A percentile compares a stretch with the other conserved stretches of the same genome.
phyloP scores from a whole-genome alignment of 768 basidiomycete species.

The Cystofilobasidium ferigula region DNA sequence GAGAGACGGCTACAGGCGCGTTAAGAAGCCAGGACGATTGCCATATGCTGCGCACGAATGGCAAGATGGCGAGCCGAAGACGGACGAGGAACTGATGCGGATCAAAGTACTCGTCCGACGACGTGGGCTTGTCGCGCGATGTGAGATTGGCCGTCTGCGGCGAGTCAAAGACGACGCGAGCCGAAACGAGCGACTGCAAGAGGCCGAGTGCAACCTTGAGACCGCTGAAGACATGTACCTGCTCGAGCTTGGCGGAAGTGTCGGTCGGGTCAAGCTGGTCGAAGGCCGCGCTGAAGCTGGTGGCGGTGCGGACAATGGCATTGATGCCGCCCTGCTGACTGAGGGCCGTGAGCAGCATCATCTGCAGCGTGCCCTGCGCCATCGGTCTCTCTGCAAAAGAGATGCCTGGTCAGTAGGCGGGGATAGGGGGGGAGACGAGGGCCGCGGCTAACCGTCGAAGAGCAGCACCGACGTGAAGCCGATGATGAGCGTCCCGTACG shows the following conservation, averaged over 20 bases:
- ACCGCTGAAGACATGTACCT: slow-evolving; percentile 66
- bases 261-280: slow-evolving; percentile 43
- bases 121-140: slow-evolving; percentile 66
- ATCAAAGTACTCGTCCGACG: slow-evolving; percentile 68
- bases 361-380: slow-evolving; percentile 62
- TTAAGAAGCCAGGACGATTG: slow-evolving; percentile 63
- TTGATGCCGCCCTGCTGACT: slow-evolving; percentile 61
- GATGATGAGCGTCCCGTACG: slow-evolving; percentile 49
- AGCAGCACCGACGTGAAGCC: slow-evolving; percentile 47
- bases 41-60: slow-evolving; percentile 63
- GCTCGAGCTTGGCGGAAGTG: slow-evolving; percentile 45
- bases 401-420: not conserved
- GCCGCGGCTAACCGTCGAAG: slow-evolving; percentile 58
- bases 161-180: slow-evolving; percentile 73
- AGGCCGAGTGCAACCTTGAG: slow-evolving; percentile 71
- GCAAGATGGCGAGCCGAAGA: slow-evolving; percentile 59
- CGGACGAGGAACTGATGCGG: slow-evolving; percentile 76
- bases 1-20: slow-evolving; percentile 62
- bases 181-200: slow-evolving; percentile 61
- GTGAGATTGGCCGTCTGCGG: slow-evolving; percentile 63
- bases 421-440: slow-evolving; percentile 28
- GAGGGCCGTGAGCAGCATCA: slow-evolving; percentile 66
- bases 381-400: slow-evolving; percentile 53
- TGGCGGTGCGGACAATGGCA: slow-evolving; percentile 52
- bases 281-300: slow-evolving; percentile 49